Evolutionary conservation across 2,329 filamentous ascomycete species (phyloP), one percentile per base, ranked within the genome.

Genomic region (Sporothrix mexicana): DNA sequence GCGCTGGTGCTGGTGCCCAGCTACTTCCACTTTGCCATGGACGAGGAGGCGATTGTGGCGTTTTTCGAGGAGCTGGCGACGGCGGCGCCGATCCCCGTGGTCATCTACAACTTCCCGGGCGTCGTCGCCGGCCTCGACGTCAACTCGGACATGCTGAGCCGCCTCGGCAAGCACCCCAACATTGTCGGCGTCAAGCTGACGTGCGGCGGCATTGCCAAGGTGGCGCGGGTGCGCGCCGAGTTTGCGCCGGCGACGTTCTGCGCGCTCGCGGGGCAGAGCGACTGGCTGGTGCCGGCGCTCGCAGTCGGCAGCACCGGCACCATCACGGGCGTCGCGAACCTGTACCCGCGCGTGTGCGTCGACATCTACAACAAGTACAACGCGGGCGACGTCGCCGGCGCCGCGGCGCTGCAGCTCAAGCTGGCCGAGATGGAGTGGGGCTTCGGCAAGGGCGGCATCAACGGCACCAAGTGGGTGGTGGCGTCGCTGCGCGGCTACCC

Each of bases 31-130:
- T 84, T 88, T 43, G 84, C 91, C 61, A 89, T 92, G 80, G 87
- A 83, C 62, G 84, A 85, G 72, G 87, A 88, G 15, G 86, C 88
- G 1, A 84, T 93, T 43, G 83, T 88, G 69, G 83, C 85, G 25
- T 92, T 91, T 81, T 93, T 92, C 81, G 82, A 84, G 61, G 88
- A 89, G 66, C 80, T 92, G 3, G 91, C 91, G 1, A 83, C 86
- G 68, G 85, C 85, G 1, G 88, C 86, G 20, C 85, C 87, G 0
- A 78, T 93, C 0, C 91, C 91, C 0, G 83, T 93, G 30, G 81
- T 93, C 55, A 89, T 93, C 73, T 93, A 93, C 84, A 93, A 93
- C 81, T 93, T 90, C 83, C 91, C 91, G 1, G 89, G 85, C 5
- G 90, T 91, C 3, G 89, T 86, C 30, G 86, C 89, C 13, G 91